These are phyloP conservation scores for Schoenoplectus triqueter DNA, from an alignment of 202 grass and related monocot genomes.

Conservation along the genomic window DNA sequence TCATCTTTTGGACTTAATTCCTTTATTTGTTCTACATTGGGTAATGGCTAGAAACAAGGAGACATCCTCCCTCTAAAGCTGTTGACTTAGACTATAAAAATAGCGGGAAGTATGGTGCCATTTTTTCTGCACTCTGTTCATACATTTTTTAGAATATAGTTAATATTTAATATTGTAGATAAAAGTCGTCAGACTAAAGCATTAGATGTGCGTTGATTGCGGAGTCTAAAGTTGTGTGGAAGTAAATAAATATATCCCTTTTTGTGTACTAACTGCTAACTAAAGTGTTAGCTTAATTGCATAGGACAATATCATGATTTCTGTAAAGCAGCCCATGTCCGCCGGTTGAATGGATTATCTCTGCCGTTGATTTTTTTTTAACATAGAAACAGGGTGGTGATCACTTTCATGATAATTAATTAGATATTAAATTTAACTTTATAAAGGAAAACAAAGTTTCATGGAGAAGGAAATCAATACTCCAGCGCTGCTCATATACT, in stretches of 20 bases:
- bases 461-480: neutral
- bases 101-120: neutral
- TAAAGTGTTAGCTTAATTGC: neutral
- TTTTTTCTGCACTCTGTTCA: conserved; percentile 4
- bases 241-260: neutral
- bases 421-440: neutral
- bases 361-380: neutral
- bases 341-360: neutral
- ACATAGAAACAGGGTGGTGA: neutral
- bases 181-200: neutral
- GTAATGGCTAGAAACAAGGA: neutral
- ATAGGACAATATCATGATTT: conserved; percentile 10
- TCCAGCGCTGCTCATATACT: neutral
- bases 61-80: neutral
- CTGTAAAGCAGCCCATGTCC: conserved; percentile 24
- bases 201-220: conserved; percentile 27
- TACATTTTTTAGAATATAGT: neutral
- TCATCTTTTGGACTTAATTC: neutral
- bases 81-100: neutral
- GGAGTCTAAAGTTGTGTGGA: neutral
- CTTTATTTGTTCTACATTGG: conserved; percentile 18
- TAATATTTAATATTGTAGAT: neutral
- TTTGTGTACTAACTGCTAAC: conserved; percentile 5
- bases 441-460: neutral
- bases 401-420: neutral